Conservation (phyloP, 2,329 filamentous ascomycete genomes). For the Nemania bipapillata region DNA sequence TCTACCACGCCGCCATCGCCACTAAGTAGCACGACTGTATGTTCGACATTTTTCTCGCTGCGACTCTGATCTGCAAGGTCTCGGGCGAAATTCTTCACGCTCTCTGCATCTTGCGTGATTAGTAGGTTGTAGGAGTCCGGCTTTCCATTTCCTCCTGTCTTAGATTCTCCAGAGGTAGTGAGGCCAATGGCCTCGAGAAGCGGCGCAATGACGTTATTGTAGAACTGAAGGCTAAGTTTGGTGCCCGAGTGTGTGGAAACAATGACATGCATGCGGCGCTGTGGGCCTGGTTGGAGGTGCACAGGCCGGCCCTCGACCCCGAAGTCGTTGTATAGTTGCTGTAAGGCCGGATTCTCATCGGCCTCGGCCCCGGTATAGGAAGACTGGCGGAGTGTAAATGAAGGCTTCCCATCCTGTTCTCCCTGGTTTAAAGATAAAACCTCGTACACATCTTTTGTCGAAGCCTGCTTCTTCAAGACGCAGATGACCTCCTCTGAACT, state of each 20-base stretch:
- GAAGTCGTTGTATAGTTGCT: slow-evolving; percentile 53
- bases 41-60: slow-evolving; percentile 43
- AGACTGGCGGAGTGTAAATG: slow-evolving; percentile 38
- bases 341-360: slow-evolving; percentile 51
- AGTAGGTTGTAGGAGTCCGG: slow-evolving; percentile 63
- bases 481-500: slow-evolving; percentile 51
- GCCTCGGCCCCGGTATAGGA: slow-evolving; percentile 44
- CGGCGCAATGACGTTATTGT: slow-evolving; percentile 64
- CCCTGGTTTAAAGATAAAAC: slow-evolving; percentile 56
- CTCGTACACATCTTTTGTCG: slow-evolving; percentile 43
- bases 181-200: slow-evolving; percentile 62
- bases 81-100: slow-evolving; percentile 71
- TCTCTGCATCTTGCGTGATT: slow-evolving; percentile 71
- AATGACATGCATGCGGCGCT: slow-evolving; percentile 67
- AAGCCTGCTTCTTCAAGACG: slow-evolving; percentile 39
- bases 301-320: slow-evolving; percentile 54
- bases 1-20: slow-evolving; percentile 91
- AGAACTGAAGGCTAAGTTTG: slow-evolving; percentile 67
- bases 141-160: slow-evolving; percentile 17
- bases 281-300: slow-evolving; percentile 48
- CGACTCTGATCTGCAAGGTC: slow-evolving; percentile 49
- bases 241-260: slow-evolving; percentile 75
- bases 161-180: slow-evolving; percentile 35
- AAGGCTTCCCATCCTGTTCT: slow-evolving; percentile 35
- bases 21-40: slow-evolving; percentile 80